These are phyloP conservation scores for Hemisphaericaspora lyxosophila DNA, from an alignment of 1,139 yeast species.

Conservation along the genomic window DNA sequence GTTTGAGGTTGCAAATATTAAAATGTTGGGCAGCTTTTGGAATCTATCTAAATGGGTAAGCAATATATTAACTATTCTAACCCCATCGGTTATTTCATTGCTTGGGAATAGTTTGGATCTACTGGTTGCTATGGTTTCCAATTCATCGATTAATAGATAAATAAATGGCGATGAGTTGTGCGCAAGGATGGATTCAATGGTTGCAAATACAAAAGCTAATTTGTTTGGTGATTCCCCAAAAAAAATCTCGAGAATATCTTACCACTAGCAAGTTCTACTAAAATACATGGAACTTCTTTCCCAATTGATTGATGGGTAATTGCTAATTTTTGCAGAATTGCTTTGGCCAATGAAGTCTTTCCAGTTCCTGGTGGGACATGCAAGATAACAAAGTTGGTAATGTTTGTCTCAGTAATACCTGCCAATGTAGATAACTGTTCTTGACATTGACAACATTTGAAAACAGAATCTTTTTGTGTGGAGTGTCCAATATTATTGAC, in stretches of 20 bases:
- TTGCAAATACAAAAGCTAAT: conserved; percentile 28
- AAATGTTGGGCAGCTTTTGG: conserved; percentile 24
- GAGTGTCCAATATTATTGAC: conserved; percentile 21
- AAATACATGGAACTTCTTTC: conserved; percentile 13
- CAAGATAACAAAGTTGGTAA: conserved; percentile 4
- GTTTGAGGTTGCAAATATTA: conserved; percentile 36
- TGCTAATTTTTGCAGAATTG: conserved; percentile 34
- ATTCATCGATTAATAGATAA: conserved; percentile 36
- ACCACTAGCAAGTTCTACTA: conserved; percentile 36
- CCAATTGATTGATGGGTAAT: conserved; percentile 12
- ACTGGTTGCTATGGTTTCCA: conserved; percentile 39
- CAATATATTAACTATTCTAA: conserved; percentile 38
- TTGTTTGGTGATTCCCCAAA: conserved; percentile 42
- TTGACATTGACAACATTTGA: conserved; percentile 17
- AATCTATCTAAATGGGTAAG: conserved; percentile 34
- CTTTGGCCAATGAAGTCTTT: conserved; percentile 48
- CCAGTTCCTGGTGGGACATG: conserved; percentile 27
- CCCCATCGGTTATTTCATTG: conserved; percentile 15
- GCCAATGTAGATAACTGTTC: not conserved
- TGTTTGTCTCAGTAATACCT: not conserved
- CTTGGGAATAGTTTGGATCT: conserved; percentile 27
- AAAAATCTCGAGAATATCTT: conserved; percentile 39
- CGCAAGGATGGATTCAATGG: conserved; percentile 21
- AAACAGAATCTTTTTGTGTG: conserved; percentile 23
- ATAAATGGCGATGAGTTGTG: conserved; percentile 17